These are phyloP conservation scores for Xylaria bambusicola DNA, from an alignment of 495 filamentous ascomycete species.

Conservation along the genomic window DNA sequence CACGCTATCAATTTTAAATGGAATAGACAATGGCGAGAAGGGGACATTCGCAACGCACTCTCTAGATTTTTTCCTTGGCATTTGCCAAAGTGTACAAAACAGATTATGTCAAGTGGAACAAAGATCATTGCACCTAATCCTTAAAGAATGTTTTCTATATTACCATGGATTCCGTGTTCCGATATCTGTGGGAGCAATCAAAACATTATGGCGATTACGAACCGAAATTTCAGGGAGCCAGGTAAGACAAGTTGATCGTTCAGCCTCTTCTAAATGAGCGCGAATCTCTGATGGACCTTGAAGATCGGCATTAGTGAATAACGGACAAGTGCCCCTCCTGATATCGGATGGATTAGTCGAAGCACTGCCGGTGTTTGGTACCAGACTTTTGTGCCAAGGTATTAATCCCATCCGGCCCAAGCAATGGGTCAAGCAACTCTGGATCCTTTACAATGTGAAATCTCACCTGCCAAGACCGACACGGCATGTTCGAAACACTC, in stretches of 20 bases:
- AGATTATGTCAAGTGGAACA: slow-evolving; percentile 25
- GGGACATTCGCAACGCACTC: slow-evolving; percentile 31
- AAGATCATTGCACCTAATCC: slow-evolving; percentile 13
- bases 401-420: neutral
- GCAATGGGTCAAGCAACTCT: neutral
- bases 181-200: neutral
- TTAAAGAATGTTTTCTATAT: slow-evolving; percentile 3
- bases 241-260: slow-evolving; percentile 4
- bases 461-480: neutral
- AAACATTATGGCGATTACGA: neutral
- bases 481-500: slow-evolving; percentile 10
- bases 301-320: neutral
- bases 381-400: neutral
- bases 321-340: neutral
- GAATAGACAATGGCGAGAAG: slow-evolving; percentile 33
- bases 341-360: slow-evolving; percentile 6
- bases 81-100: slow-evolving; percentile 35
- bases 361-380: slow-evolving; percentile 11
- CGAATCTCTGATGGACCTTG: neutral
- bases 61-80: slow-evolving; percentile 33
- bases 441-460: neutral
- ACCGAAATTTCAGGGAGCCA: neutral
- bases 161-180: slow-evolving; percentile 10
- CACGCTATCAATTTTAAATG: slow-evolving; percentile 27
- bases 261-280: neutral